Percentiles rank a stretch among this genome's conserved stretches.
Evolutionary conservation across 768 basidiomycete species (phyloP).

Genomic region (Mycena indigotica): DNA sequence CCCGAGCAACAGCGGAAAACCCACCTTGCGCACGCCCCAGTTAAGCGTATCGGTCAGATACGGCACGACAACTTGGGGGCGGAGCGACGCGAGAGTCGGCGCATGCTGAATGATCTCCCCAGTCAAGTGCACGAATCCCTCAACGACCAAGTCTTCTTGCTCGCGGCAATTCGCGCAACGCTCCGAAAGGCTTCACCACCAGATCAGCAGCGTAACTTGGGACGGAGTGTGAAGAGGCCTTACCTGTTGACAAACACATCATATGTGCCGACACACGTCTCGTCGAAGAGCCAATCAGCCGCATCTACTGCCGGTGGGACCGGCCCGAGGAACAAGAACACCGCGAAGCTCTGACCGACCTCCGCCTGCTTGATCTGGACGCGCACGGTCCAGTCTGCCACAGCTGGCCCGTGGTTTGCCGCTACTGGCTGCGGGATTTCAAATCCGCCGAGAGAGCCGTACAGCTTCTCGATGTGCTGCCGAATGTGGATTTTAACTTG

Average conservation of each 20-base stretch:
- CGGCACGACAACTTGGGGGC: conserved; percentile 41
- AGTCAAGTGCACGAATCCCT: conserved; percentile 51
- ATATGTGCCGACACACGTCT: conserved; percentile 46
- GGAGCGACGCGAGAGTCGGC: conserved; percentile 34
- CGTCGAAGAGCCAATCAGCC: conserved; percentile 36
- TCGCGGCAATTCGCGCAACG: conserved; percentile 44
- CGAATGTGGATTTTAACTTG: conserved; percentile 37
- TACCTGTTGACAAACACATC: conserved; percentile 43
- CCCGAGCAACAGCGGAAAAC: conserved; percentile 4
- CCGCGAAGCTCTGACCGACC: conserved; percentile 43
- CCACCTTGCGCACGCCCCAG: conserved; percentile 46
- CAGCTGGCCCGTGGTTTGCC: not conserved
- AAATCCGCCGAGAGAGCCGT: conserved; percentile 22
- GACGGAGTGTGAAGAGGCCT: not conserved
- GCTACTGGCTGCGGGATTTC: not conserved
- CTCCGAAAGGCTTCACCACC: conserved; percentile 21
- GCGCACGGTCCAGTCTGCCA: conserved; percentile 36
- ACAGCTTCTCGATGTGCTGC: conserved; percentile 38
- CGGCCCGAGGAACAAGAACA: conserved; percentile 50
- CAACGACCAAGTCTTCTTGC: conserved; percentile 33
- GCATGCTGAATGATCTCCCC: conserved; percentile 31
- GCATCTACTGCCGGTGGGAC: conserved; percentile 37
- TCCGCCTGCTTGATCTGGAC: conserved; percentile 46
- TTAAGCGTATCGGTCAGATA: conserved; percentile 43
- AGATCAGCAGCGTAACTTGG: not conserved